Conservation (phyloP, 164 flowering plant genomes). For the Kalanchoe fedtschenkoi region DNA sequence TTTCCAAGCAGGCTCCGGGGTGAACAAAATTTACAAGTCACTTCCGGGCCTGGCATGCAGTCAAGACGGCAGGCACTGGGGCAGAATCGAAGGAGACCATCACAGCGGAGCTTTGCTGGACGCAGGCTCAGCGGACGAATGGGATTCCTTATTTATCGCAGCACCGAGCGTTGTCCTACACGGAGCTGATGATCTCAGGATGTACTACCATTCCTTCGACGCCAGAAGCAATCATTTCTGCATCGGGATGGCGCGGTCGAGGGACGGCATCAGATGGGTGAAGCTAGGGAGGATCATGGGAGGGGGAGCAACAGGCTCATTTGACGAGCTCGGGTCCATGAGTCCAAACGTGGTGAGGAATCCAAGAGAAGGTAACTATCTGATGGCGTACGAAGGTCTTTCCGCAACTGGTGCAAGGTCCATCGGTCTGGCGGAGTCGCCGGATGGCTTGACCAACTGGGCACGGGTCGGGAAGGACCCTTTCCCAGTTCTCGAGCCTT, state of each 20-base stretch:
- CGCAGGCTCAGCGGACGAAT: constrained; percentile 41
- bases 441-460: constrained; percentile 74
- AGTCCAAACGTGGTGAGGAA: constrained; percentile 45
- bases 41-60: constrained; percentile 77
- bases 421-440: constrained; percentile 63
- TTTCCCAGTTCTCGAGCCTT: constrained; percentile 32
- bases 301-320: constrained; percentile 38
- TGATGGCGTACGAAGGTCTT: constrained; percentile 83
- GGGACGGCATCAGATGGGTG: constrained; percentile 82
- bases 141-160: constrained; percentile 63
- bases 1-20: neutral
- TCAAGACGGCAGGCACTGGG: constrained; percentile 44
- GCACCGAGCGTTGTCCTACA: constrained; percentile 61
- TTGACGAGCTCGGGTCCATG: constrained; percentile 52
- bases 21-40: constrained; percentile 24
- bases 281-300: constrained; percentile 66
- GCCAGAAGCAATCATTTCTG: constrained; percentile 26
- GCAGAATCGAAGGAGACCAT: constrained; percentile 80
- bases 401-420: constrained; percentile 44
- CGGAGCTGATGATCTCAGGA: constrained; percentile 55
- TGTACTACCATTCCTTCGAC: constrained; percentile 80
- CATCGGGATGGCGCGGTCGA: constrained; percentile 67
- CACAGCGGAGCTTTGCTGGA: constrained; percentile 76
- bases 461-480: constrained; percentile 24
- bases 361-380: constrained; percentile 42